A percentile compares a stretch with the other conserved stretches of the same genome.
Conservation (phyloP, 306 rosid genomes). For the Quillaja saponaria region DNA sequence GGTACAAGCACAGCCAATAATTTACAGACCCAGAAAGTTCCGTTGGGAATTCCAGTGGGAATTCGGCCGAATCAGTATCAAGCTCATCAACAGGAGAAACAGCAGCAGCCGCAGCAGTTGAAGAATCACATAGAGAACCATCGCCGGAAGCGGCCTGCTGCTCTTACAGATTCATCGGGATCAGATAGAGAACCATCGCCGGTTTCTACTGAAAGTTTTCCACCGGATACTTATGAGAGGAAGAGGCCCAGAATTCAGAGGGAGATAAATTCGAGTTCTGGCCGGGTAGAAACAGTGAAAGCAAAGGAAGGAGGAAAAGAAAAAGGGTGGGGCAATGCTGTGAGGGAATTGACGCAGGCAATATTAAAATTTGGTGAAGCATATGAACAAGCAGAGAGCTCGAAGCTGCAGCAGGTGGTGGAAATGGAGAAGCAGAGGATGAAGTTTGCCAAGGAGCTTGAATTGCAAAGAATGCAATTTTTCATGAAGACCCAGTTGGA, state of each 20-base stretch:
- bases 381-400: slow-evolving; percentile 84
- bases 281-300: slow-evolving; percentile 21
- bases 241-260: slow-evolving; percentile 50
- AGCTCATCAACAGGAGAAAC: slow-evolving; percentile 33
- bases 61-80: slow-evolving; percentile 49
- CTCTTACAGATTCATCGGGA: slow-evolving; percentile 40
- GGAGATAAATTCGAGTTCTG: slow-evolving; percentile 32
- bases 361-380: slow-evolving; percentile 89
- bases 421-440: slow-evolving; percentile 99
- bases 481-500: slow-evolving; percentile 92
- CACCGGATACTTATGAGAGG: slow-evolving; percentile 46
- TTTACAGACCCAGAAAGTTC: slow-evolving; percentile 49
- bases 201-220: slow-evolving; percentile 67
- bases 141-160: slow-evolving; percentile 41
- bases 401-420: slow-evolving; percentile 83
- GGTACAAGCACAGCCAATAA: slow-evolving; percentile 22
- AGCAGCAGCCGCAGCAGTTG: slow-evolving; percentile 25
- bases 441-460: slow-evolving; percentile 85
- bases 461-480: slow-evolving; percentile 94
- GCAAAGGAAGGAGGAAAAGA: slow-evolving; percentile 35
- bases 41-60: slow-evolving; percentile 73
- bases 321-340: slow-evolving; percentile 64
- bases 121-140: slow-evolving; percentile 55
- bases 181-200: slow-evolving; percentile 58
- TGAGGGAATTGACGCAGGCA: slow-evolving; percentile 81